Evolutionary conservation across 768 basidiomycete species (phyloP).

Genomic region (Leccinum subgranulosum): DNA sequence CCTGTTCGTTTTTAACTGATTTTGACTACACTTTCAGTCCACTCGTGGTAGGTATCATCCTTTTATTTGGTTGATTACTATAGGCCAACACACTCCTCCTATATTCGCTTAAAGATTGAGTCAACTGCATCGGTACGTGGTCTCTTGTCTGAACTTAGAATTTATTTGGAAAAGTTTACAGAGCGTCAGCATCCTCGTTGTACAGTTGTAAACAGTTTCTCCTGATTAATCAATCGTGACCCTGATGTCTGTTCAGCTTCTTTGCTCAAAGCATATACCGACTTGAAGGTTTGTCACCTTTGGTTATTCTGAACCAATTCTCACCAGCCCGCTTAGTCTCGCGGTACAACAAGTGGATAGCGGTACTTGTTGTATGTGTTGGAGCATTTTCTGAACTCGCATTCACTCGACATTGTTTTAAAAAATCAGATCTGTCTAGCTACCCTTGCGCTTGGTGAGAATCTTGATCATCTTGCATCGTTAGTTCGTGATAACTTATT

Average conservation of each 20-base stretch:
- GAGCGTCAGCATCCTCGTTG: conserved; percentile 8
- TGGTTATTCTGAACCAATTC: background rate
- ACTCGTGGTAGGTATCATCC: conserved; percentile 7
- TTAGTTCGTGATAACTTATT: background rate
- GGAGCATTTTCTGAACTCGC: background rate
- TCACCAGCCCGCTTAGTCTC: conserved; percentile 6
- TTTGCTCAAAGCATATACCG: conserved; percentile 10
- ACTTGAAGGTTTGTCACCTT: background rate
- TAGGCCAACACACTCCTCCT: background rate
- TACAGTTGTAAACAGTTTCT: conserved; percentile 9
- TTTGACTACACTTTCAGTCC: conserved; percentile 1
- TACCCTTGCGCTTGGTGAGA: conserved; percentile 7
- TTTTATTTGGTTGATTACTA: background rate
- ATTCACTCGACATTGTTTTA: background rate
- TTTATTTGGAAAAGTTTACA: background rate
- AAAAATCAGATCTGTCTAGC: conserved; percentile 1
- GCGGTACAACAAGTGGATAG: conserved; percentile 5
- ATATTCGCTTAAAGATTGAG: conserved; percentile 1
- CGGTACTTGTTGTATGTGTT: conserved; percentile 6
- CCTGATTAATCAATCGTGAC: background rate
- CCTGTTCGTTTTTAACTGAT: background rate
- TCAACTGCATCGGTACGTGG: conserved; percentile 14
- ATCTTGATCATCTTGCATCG: background rate
- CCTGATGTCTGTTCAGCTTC: conserved; percentile 8
- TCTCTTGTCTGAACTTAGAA: background rate